These are phyloP conservation scores for Pseudocercospora pini-densiflorae DNA, from an alignment of 2,329 filamentous ascomycete genomes.

Conservation along the genomic window DNA sequence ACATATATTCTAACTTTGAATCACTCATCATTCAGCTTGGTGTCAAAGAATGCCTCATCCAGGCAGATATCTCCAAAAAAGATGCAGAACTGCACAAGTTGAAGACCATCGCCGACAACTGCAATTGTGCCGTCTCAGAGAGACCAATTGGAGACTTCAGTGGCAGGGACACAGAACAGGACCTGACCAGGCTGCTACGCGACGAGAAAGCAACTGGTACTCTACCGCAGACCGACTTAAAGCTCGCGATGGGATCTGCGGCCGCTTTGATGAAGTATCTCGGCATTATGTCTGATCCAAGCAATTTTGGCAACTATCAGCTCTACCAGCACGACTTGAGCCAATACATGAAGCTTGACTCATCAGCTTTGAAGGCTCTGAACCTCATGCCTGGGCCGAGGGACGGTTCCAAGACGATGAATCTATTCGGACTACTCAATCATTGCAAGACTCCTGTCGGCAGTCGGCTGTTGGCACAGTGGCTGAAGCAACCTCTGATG, in stretches of 20 bases:
- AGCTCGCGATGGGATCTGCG: slow-evolving; percentile 94
- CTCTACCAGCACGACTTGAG: slow-evolving; percentile 96
- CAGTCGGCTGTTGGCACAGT: slow-evolving; percentile 87
- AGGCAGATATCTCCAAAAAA: slow-evolving; percentile 76
- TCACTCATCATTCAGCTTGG: slow-evolving; percentile 94
- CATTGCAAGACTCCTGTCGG: slow-evolving; percentile 97
- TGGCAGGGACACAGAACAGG: slow-evolving; percentile 92
- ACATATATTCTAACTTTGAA: slow-evolving; percentile 97
- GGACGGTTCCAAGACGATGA: slow-evolving; percentile 98
- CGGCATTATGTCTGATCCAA: slow-evolving; percentile 83
- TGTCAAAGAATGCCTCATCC: slow-evolving; percentile 90
- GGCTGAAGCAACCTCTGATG: slow-evolving; percentile 98
- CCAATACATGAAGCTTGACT: slow-evolving; percentile 98
- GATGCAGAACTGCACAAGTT: slow-evolving; percentile 89
- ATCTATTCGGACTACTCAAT: slow-evolving; percentile 88
- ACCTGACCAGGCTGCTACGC: slow-evolving; percentile 83
- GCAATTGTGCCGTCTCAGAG: slow-evolving; percentile 87
- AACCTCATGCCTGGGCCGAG: slow-evolving; percentile 96
- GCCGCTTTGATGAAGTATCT: slow-evolving; percentile 95
- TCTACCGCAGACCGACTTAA: slow-evolving; percentile 88
- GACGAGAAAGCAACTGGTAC: slow-evolving; percentile 78
- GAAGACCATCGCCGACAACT: slow-evolving; percentile 86
- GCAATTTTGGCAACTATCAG: slow-evolving; percentile 96
- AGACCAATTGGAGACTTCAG: slow-evolving; percentile 77
- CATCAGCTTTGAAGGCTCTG: slow-evolving; percentile 87